Base-by-base conservation (phyloP, 768 basidiomycete species). In the Mycena maculata region DNA sequence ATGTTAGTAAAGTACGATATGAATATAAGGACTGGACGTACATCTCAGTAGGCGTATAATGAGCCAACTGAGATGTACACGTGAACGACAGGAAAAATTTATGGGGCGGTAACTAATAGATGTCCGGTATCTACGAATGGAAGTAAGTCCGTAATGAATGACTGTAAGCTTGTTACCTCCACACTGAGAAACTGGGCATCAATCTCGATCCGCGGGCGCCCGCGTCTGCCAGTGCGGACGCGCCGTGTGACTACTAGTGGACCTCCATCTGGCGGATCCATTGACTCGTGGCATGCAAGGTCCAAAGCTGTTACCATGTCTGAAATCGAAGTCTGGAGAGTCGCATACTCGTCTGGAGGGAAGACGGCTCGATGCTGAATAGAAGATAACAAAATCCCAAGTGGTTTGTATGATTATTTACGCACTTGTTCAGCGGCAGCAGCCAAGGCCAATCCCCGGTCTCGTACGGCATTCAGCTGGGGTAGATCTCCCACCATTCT, bases 381-480 rank as follows among this genome's bases (percentile, higher is more conserved):
- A 33, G 13, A 25, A 39, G 13, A 36, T 36, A 36, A 36, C 13
- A 36, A 36, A 36, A 36, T 36, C 33, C 33, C 33, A 36, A 6
- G 6, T 7, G 33, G 33, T n/a, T n/a, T n/a, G 33, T 7, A 13
- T 13, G 13, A 36, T 7, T 36, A 36, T 36, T 36, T 36, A 30
- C 56, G 16, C 41, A 57, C 56, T 28, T 57, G 56, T n/a, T 57
- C 56, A 31, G 56, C 56, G 10, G 56, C 56, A 3, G 56, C 41
- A 6, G 56, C 56, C 9, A 57, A 38, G 20, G 41, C 39, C 15
- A 57, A 25, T 30, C 56, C 56, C 15, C 28, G 56, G 18, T 57
- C 56, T 28, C 56, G 42, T 12, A 57, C 41, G 11, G 56, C 41
- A 18, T 57, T 57, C 25, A 57, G 22, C 20, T 31, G 39, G 4